Percentiles rank a stretch among this genome's conserved stretches.
phyloP scores from a whole-genome alignment of 139 green algal species.

The Coelastrella sp. region DNA sequence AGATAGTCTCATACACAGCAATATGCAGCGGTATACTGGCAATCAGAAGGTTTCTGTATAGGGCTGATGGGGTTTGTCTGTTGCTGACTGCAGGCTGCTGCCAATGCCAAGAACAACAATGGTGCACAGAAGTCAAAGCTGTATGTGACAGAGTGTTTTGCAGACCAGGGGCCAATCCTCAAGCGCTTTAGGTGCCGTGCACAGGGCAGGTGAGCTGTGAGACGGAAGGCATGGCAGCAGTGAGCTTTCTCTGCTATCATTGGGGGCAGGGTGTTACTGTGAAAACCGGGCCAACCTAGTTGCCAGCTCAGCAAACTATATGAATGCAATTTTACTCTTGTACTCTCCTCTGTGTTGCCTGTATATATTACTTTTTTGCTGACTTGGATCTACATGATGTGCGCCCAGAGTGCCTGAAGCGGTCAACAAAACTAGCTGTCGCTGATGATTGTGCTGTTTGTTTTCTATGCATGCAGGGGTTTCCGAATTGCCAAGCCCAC shows the following conservation, averaged over 20 bases:
- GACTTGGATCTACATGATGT: no score
- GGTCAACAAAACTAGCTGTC: no score
- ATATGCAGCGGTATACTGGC: no score
- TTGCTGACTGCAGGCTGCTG: constrained; percentile 73
- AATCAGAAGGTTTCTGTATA: no score
- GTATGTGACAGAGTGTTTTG: constrained; percentile 84
- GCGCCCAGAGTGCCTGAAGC: no score
- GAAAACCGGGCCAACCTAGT: no score
- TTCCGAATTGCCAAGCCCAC: constrained; percentile 84
- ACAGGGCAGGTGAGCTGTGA: constrained; percentile 76
- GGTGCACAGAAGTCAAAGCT: constrained; percentile 90
- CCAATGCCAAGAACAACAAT: constrained; percentile 97
- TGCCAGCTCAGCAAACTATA: no score
- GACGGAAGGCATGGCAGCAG: background rate
- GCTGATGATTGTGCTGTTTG: background rate
- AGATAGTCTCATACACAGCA: no score
- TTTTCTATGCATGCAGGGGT: constrained; percentile 58
- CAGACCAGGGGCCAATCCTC: constrained; percentile 82
- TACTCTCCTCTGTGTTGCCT: no score
- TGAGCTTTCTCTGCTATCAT: background rate
- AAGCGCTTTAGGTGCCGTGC: constrained; percentile 87
- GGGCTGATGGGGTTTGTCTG: background rate
- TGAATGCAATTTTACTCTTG: no score
- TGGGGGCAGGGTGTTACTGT: no score
- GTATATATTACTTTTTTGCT: no score